Evolutionary conservation across 1,284 basidiomycete genomes (phyloP).

Genomic region (Quambalaria eucalypti): DNA sequence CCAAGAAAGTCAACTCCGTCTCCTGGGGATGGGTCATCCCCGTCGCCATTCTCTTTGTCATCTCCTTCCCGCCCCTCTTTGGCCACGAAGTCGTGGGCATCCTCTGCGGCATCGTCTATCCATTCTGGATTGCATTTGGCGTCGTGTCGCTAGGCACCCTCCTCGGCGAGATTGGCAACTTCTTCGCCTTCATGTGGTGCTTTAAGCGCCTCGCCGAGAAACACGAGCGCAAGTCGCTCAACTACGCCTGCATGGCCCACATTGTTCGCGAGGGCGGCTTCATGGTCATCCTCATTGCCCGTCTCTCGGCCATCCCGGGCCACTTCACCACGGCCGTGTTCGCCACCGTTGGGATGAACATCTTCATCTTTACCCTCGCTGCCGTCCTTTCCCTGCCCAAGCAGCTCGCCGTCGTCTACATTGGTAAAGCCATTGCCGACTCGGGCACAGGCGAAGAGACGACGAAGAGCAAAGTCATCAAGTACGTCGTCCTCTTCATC

Average conservation of each 20-base stretch:
- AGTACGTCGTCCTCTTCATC: slow-evolving; percentile 40
- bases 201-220: slow-evolving; percentile 60
- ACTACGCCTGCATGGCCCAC: slow-evolving; percentile 67
- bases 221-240: slow-evolving; percentile 61
- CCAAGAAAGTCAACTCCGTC: slow-evolving; percentile 57
- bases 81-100: slow-evolving; percentile 69
- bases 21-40: slow-evolving; percentile 69
- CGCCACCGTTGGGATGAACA: slow-evolving; percentile 63
- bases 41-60: slow-evolving; percentile 65
- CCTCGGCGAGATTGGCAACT: slow-evolving; percentile 25
- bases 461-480: slow-evolving; percentile 37
- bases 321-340: slow-evolving; percentile 60
- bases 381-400: slow-evolving; percentile 69
- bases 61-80: slow-evolving; percentile 53
- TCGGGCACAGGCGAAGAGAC: slow-evolving; percentile 20
- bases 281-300: slow-evolving; percentile 60
- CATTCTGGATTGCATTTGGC: slow-evolving; percentile 41
- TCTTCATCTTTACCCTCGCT: slow-evolving; percentile 62
- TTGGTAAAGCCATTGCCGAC: slow-evolving; percentile 40
- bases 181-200: slow-evolving; percentile 56
- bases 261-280: slow-evolving; percentile 72
- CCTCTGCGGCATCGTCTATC: slow-evolving; percentile 61
- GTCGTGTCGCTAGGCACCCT: slow-evolving; percentile 32
- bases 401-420: slow-evolving; percentile 47
- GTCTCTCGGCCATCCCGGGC: slow-evolving; percentile 71